Conservation (phyloP, 1,284 basidiomycete species). For the Testicularia cyperi region DNA sequence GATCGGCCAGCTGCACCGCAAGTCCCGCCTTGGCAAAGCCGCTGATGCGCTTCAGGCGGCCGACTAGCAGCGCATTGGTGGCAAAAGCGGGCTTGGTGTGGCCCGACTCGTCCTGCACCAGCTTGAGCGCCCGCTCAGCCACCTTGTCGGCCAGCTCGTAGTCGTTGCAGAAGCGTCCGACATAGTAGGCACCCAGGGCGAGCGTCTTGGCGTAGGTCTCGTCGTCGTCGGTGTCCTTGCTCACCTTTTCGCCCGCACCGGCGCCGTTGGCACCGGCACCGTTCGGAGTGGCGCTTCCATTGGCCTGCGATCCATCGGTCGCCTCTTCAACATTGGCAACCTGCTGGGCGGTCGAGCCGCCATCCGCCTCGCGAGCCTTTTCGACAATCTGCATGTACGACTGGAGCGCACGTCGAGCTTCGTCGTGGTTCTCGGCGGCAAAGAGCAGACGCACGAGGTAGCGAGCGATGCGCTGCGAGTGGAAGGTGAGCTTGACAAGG, state of each 20-base stretch:
- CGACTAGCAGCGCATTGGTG: conserved; percentile 16
- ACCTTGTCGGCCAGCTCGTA: conserved; percentile 36
- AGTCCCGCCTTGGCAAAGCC: conserved; percentile 37
- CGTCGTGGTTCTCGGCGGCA: conserved; percentile 53
- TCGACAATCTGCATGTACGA: conserved; percentile 55
- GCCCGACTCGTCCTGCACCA: conserved; percentile 19
- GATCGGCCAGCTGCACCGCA: conserved; percentile 29
- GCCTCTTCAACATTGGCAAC: conserved; percentile 10
- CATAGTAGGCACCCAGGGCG: conserved; percentile 43
- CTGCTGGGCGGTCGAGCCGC: conserved; percentile 5
- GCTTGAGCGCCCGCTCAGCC: conserved; percentile 32
- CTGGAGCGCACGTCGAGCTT: conserved; percentile 45
- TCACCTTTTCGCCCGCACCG: conserved; percentile 3
- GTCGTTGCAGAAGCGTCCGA: conserved; percentile 34
- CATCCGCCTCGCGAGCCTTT: conserved; percentile 47
- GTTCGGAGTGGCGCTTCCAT: too few species aligned
- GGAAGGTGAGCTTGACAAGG: conserved; percentile 51
- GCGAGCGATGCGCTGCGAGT: conserved; percentile 52
- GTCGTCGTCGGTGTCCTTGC: conserved; percentile 39
- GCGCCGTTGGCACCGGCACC: conserved; percentile 3
- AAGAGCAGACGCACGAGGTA: conserved; percentile 49
- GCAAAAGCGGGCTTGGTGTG: conserved; percentile 19
- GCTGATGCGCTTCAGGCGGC: conserved; percentile 33
- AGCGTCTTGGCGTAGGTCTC: conserved; percentile 41
- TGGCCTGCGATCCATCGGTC: conserved; percentile 1